Evolutionary conservation across 2,329 filamentous ascomycete species (phyloP).

Genomic region (Sodiomyces alkalinus): DNA sequence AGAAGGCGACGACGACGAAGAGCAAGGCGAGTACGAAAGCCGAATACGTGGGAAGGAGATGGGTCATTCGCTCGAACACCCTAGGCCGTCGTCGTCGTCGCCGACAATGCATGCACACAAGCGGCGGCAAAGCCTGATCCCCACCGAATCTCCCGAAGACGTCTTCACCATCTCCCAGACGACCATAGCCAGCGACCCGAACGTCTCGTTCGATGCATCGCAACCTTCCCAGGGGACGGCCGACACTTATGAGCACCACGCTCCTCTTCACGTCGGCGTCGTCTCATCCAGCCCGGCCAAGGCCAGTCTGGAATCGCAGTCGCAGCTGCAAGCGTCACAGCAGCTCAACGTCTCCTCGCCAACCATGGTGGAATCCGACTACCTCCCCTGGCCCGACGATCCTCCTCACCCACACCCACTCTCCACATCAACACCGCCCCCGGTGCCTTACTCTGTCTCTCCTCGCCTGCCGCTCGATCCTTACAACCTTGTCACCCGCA

Average conservation of each 20-base stretch:
- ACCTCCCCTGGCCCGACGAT: slow-evolving; percentile 42
- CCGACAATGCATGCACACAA: slow-evolving; percentile 1
- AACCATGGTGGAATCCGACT: slow-evolving; percentile 40
- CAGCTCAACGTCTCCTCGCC: slow-evolving; percentile 21
- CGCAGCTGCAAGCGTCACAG: too few relatives aligned
- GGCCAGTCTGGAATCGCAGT: slow-evolving; percentile 8
- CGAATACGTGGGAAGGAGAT: slow-evolving; percentile 27
- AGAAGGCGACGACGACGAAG: slow-evolving; percentile 7
- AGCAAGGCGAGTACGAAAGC: slow-evolving; percentile 26
- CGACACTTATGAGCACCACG: slow-evolving; percentile 4
- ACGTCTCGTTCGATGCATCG: slow-evolving; percentile 11
- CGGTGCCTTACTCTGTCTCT: too few relatives aligned
- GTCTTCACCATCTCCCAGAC: slow-evolving; percentile 32
- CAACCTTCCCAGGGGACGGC: too few relatives aligned
- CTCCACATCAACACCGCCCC: slow-evolving; percentile 6
- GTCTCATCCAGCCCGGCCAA: slow-evolving; percentile 12
- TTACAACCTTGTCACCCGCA: slow-evolving; percentile 34
- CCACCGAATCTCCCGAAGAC: slow-evolving; percentile 20
- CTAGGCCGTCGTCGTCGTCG: slow-evolving; percentile 1
- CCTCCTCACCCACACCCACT: slow-evolving; percentile 36
- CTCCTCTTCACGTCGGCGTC: slow-evolving; percentile 7
- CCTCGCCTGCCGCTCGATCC: slow-evolving; percentile 33
- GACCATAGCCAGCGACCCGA: slow-evolving; percentile 17
- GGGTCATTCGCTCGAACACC: slow-evolving; percentile 8
- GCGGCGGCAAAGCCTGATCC: not conserved